Evolutionary conservation across 1,284 basidiomycete genomes (phyloP).

Genomic region (Austroboletus rostrupii): DNA sequence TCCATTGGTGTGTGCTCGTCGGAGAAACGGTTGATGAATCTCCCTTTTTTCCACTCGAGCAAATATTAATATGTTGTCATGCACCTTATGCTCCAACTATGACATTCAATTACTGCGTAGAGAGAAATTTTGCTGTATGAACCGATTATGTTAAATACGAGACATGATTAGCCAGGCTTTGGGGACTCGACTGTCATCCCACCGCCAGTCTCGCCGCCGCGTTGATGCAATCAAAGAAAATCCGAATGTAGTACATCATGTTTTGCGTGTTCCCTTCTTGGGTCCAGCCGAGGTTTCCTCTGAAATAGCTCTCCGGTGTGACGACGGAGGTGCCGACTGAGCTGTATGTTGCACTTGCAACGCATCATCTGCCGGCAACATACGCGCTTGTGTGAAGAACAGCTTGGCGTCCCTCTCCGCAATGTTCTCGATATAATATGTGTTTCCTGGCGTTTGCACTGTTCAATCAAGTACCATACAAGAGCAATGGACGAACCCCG

Average conservation of each 20-base stretch:
- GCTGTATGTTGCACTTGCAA: constrained; percentile 24
- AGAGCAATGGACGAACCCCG: constrained; percentile 53
- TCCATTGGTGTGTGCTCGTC: constrained; percentile 1
- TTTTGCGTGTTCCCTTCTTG: constrained; percentile 18
- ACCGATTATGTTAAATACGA: constrained; percentile 5
- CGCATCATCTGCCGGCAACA: constrained; percentile 39
- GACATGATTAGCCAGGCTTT: constrained; percentile 1
- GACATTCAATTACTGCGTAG: constrained; percentile 10
- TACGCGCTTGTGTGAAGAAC: constrained; percentile 92
- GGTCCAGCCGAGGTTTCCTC: constrained; percentile 20
- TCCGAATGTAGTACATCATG: constrained; percentile 3
- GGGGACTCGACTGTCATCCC: neutral
- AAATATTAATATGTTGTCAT: constrained; percentile 14
- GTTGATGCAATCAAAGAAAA: neutral
- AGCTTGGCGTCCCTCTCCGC: constrained; percentile 75
- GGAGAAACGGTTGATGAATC: neutral
- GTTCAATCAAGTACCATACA: neutral
- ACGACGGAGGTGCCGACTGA: constrained; percentile 30
- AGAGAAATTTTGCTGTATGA: constrained; percentile 22
- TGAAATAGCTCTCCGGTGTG: constrained; percentile 30
- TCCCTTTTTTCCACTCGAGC: neutral
- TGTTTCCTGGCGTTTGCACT: constrained; percentile 60
- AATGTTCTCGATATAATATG: constrained; percentile 88
- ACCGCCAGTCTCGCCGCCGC: neutral
- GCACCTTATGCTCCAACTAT: constrained; percentile 23